These are phyloP conservation scores for Panicum hallii DNA, from an alignment of 202 grass and related monocot species.

Conservation along the genomic window DNA sequence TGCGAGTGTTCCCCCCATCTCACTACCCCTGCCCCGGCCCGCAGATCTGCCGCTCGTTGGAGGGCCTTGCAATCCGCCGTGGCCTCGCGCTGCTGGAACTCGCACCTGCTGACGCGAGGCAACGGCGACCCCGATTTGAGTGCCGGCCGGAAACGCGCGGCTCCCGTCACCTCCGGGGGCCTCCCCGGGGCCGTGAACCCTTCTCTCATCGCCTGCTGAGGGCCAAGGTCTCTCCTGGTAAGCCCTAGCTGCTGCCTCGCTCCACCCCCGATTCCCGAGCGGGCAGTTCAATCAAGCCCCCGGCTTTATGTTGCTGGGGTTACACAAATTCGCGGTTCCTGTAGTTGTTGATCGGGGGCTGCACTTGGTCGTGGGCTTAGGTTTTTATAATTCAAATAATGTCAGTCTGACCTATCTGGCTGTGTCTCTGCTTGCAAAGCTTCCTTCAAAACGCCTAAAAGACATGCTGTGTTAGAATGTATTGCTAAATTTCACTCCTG, in stretches of 20 bases:
- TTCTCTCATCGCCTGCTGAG: not conserved
- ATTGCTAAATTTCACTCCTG: not conserved
- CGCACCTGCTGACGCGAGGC: not conserved
- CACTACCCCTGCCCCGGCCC: not conserved
- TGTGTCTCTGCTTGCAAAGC: not conserved
- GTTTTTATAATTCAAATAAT: not conserved
- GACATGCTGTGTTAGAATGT: not conserved
- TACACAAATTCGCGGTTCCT: not conserved
- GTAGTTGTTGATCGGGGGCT: not conserved
- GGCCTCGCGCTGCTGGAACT: not conserved
- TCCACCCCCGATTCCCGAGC: not conserved
- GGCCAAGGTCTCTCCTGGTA: conserved; percentile 8
- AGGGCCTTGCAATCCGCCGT: not conserved
- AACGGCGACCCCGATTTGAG: not conserved
- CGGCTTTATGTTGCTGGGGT: not conserved
- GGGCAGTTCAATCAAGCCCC: not conserved
- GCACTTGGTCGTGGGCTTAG: not conserved
- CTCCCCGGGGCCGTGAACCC: not conserved
- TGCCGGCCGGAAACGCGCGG: not conserved
- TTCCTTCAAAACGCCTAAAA: not conserved
- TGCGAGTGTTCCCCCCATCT: not conserved
- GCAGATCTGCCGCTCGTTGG: not conserved
- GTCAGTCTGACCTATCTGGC: not conserved
- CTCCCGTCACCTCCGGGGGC: too few species aligned
- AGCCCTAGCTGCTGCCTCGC: not conserved